Conservation (phyloP, 2,329 filamentous ascomycete genomes). For the Fusarium sp. region DNA sequence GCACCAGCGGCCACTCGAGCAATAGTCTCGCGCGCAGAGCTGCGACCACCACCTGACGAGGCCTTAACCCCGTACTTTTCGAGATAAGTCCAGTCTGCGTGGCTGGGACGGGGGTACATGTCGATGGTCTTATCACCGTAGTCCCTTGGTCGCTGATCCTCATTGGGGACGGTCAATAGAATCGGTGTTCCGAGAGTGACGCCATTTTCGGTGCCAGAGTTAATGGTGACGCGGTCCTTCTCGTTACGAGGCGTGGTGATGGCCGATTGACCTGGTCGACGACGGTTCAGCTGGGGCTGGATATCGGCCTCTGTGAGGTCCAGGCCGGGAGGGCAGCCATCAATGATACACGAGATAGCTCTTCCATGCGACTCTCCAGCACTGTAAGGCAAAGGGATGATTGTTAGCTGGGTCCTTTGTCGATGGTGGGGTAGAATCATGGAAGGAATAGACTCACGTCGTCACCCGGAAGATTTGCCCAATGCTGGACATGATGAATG, state of each 20-base stretch:
- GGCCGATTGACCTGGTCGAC: constrained; percentile 86
- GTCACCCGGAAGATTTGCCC: constrained; percentile 68
- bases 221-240: constrained; percentile 90
- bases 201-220: constrained; percentile 91
- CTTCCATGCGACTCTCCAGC: constrained; percentile 81
- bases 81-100: constrained; percentile 96
- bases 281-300: constrained; percentile 92
- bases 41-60: constrained; percentile 86
- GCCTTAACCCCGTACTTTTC: constrained; percentile 98
- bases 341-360: constrained; percentile 93
- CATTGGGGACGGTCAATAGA: constrained; percentile 84
- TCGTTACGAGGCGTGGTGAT: constrained; percentile 94
- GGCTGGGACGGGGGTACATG: constrained; percentile 86
- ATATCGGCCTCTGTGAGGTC: constrained; percentile 86
- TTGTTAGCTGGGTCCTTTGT: neutral
- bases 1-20: constrained; percentile 90
- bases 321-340: constrained; percentile 90
- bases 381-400: constrained; percentile 30
- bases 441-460: constrained; percentile 65
- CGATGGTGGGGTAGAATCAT: neutral
- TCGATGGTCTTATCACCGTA: constrained; percentile 93
- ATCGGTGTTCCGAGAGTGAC: constrained; percentile 92
- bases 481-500: constrained; percentile 81
- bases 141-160: constrained; percentile 92
- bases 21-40: constrained; percentile 94